These are phyloP conservation scores for Exophiala xenobiotica DNA, from an alignment of 2,329 filamentous ascomycete species.

Conservation along the genomic window DNA sequence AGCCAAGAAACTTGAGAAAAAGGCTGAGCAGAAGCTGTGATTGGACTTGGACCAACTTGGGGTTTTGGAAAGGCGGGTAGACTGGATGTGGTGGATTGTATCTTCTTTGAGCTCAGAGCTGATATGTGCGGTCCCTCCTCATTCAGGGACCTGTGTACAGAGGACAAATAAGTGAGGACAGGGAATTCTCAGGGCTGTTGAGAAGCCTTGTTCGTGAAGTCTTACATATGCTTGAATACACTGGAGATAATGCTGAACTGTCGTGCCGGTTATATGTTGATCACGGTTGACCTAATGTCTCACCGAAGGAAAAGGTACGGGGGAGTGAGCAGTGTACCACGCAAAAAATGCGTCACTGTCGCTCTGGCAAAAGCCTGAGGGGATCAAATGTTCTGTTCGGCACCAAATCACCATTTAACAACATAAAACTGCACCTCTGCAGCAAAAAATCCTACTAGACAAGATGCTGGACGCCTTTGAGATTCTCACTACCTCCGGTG, in stretches of 20 bases:
- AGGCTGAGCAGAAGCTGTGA: conserved; percentile 26
- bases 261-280: too few relatives aligned
- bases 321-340: not conserved
- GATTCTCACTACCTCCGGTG: conserved; percentile 90
- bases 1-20: conserved; percentile 34
- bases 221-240: too few relatives aligned
- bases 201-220: too few relatives aligned
- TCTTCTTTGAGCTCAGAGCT: not conserved
- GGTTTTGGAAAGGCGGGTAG: not conserved
- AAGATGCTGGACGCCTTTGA: conserved; percentile 94
- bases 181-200: too few relatives aligned
- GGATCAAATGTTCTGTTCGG: not conserved
- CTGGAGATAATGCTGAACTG: too few relatives aligned
- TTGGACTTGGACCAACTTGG: not conserved
- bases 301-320: too few relatives aligned
- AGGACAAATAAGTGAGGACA: too few relatives aligned
- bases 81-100: not conserved
- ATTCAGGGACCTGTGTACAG: too few relatives aligned
- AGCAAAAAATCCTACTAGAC: not conserved
- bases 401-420: not conserved
- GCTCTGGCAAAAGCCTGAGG: too few relatives aligned
- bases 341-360: too few relatives aligned
- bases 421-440: not conserved
- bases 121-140: too few relatives aligned
- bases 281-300: too few relatives aligned